Evolutionary conservation across 371 early-diverging fungal genomes (phyloP), one percentile per base, ranked within the genome.

Genomic region (Basidiobolus meristosporus): DNA sequence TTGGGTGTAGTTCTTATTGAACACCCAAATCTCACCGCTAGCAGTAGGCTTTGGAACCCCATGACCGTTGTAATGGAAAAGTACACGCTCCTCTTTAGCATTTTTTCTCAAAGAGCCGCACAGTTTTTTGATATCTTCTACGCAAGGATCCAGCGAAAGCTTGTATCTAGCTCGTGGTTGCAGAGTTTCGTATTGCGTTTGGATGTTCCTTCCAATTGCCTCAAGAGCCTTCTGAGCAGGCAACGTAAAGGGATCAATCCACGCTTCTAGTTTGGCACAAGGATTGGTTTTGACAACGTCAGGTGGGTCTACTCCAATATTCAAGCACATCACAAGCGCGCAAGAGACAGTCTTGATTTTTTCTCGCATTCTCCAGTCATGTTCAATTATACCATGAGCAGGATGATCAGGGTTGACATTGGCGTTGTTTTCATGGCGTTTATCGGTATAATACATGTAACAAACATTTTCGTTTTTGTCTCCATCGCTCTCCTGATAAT

Each of bases 21-120:
- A 97, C 28, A 90, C 95, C 98, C 98, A 97, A 31, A 95, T 77
- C 54, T 97, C 98, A 34, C 98, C 98, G 46, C 84, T 85, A 3
- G 69, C 56, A 1, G 96, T 92, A 2, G 96, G 93, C 41, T 80
- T 81, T 9, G 98, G 98, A n/a, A 97, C 96, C 34, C 98, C 98
- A 45, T 95, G 95, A 12, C 98, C 98, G 45, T 97, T 97, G 65
- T 95, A 97, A 51, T 97, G 91, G 47, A 93, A 90, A 40, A 97
- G 58, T 30, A 95, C 74, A 2, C 98, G 69, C 42, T 92, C 93
- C 41, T 90, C 90, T 56, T 89, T 90, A 21, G 89, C 84, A 45
- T 65, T 76, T 23, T 83, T 66, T 29, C 95, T 57, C 53, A 89
- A 63, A 29, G 71, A 72, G 53, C 68, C 66, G 48, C 90, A 87